Evolutionary conservation across 73 alveolate genomes (phyloP), one percentile per base, ranked within the genome.

Genomic region (Loxodes magnus): DNA sequence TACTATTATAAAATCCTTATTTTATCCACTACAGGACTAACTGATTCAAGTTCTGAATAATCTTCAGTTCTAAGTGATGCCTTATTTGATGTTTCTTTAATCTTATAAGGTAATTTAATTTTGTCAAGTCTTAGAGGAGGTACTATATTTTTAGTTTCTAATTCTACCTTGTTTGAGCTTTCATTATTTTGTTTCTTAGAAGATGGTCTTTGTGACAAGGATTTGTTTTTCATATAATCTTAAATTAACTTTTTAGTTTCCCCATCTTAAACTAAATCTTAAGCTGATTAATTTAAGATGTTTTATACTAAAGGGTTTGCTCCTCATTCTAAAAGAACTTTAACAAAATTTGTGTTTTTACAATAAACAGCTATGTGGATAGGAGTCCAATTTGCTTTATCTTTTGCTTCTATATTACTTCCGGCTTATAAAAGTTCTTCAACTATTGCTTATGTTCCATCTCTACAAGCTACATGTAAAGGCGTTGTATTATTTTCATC

Each of bases 381-480:
- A 46, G 59, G 59, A 10, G 59, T 46, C 34, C 59, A 46, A 17
- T 41, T 41, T 10, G 59, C 59, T 17, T 41, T 25, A 22, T 46
- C 59, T 24, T 37, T 24, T 5, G 27, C 43, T 14, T 46, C 27
- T 5, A 46, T 46, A 24, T 9, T 25, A 24, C 43, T 41, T 16
- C 59, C 59, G 5, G 15, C 27, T 10, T 12, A 10, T 5, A 46
- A 22, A 0, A 46, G 39, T 24, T 46, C 59, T 2, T 46, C n/a
- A 10, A 46, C 27, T 10, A 46, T 46, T 24, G 22, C 43, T 10
- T 25, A 24, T 25, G 52, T n/a, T 21, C 59, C 59, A 25, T 46
- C 43, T 10, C 59, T 14, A 17, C 43, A 37, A 7, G 59, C 59
- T 5, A 46, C 27, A 22, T 46, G 59, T 7, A 46, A 22, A 10